A percentile compares a stretch with the other conserved stretches of the same genome.
phyloP scores from a whole-genome alignment of 2,329 filamentous ascomycete genomes.

The Stachybotrys chartarum region DNA sequence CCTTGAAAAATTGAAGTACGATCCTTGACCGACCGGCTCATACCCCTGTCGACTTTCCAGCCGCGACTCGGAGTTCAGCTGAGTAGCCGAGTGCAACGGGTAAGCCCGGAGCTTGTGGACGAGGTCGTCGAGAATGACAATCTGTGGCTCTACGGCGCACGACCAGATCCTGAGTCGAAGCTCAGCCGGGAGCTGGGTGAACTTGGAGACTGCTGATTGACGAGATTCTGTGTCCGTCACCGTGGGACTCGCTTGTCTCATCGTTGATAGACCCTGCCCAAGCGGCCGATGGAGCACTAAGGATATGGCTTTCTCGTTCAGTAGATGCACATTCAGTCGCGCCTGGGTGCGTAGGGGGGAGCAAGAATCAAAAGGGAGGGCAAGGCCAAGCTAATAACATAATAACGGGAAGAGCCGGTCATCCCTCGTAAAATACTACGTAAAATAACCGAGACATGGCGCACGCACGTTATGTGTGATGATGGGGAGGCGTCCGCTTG shows the following conservation, averaged over 20 bases:
- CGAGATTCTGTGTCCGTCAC: background rate
- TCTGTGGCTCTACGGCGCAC: constrained; percentile 26
- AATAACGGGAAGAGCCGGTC: background rate
- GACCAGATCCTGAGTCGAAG: constrained; percentile 30
- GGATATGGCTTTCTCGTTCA: background rate
- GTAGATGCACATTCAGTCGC: too few relatives aligned
- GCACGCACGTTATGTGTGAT: constrained; percentile 1
- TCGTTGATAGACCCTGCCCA: background rate
- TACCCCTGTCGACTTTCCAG: constrained; percentile 25
- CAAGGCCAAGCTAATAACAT: background rate
- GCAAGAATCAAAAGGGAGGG: background rate
- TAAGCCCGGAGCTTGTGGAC: constrained; percentile 20
- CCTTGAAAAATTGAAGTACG: constrained; percentile 26
- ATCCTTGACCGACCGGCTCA: constrained; percentile 25
- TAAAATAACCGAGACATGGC: background rate
- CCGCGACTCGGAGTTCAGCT: constrained; percentile 27
- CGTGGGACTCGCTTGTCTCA: background rate
- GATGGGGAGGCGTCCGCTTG: constrained; percentile 9
- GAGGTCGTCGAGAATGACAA: constrained; percentile 27
- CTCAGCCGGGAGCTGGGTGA: constrained; percentile 24
- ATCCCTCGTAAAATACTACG: background rate
- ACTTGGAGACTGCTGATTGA: constrained; percentile 9
- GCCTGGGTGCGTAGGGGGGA: background rate
- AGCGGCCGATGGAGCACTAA: background rate
- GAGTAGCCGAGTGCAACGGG: constrained; percentile 26